A percentile compares a stretch with the other conserved stretches of the same genome.
Conservation (phyloP, 306 rosid genomes). For the Styphnolobium japonicum region DNA sequence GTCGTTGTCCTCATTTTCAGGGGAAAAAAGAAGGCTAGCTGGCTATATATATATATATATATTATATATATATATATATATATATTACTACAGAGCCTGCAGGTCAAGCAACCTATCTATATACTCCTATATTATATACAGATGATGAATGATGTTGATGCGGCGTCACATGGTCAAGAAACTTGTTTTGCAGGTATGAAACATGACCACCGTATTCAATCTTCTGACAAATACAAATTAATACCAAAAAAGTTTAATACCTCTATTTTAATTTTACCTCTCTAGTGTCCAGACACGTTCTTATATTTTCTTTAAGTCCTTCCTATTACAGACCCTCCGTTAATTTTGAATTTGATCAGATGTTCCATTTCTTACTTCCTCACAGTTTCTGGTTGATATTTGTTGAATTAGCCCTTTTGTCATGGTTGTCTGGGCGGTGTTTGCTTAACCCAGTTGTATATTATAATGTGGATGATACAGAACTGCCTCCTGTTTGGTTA, state of each 20-base stretch:
- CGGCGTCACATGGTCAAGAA: constrained; percentile 25
- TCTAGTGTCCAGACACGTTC: not conserved
- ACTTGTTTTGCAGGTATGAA: not conserved
- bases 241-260: not conserved
- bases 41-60: not conserved
- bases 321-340: not conserved
- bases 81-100: not conserved
- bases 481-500: constrained; percentile 19
- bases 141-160: not conserved
- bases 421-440: constrained; percentile 16
- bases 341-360: too few species aligned
- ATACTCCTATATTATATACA: not conserved
- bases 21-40: not conserved
- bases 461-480: not conserved
- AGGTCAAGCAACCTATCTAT: not conserved
- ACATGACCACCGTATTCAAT: not conserved
- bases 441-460: constrained; percentile 11
- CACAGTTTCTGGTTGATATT: not conserved
- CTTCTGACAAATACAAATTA: not conserved
- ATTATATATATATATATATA: too few species aligned
- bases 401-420: not conserved
- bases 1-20: not conserved
- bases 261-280: not conserved
- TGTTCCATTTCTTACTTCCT: not conserved
- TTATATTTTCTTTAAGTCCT: not conserved